phyloP scores from a whole-genome alignment of 257 asterid genomes.

The Forsythia suspensa region DNA sequence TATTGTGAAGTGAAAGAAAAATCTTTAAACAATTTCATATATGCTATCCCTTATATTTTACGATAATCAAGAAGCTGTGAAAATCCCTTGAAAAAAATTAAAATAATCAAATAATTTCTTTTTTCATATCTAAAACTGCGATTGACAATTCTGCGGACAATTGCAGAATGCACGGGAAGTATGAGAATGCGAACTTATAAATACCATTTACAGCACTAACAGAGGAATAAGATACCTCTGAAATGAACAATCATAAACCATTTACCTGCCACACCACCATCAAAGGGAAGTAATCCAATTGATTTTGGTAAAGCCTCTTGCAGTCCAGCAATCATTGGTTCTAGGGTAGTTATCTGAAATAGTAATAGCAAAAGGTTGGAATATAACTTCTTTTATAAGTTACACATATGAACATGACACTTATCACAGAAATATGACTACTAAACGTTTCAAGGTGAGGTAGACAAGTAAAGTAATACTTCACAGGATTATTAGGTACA shows the following conservation, averaged over 20 bases:
- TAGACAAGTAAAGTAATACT: not conserved
- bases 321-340: slow-evolving; percentile 81
- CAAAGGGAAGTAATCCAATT: slow-evolving; percentile 89
- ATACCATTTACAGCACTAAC: not conserved
- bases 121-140: not conserved
- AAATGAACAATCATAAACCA: slow-evolving; percentile 15
- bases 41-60: not conserved
- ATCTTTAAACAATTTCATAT: not conserved
- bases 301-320: slow-evolving; percentile 96
- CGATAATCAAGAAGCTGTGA: not conserved
- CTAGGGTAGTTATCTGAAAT: slow-evolving; percentile 75
- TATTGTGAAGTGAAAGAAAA: not conserved
- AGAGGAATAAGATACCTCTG: not conserved
- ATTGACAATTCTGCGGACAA: not conserved
- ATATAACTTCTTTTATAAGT: slow-evolving; percentile 5
- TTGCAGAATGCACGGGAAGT: not conserved
- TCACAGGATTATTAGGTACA: not conserved
- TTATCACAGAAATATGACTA: slow-evolving; percentile 9
- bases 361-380: slow-evolving; percentile 20
- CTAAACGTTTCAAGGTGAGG: not conserved
- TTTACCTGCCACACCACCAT: slow-evolving; percentile 91
- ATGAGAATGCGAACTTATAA: not conserved
- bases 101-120: not conserved
- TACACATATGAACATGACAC: not conserved
- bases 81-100: not conserved